Conservation (phyloP, 1,284 basidiomycete species). For the Tylopilus sp. region DNA sequence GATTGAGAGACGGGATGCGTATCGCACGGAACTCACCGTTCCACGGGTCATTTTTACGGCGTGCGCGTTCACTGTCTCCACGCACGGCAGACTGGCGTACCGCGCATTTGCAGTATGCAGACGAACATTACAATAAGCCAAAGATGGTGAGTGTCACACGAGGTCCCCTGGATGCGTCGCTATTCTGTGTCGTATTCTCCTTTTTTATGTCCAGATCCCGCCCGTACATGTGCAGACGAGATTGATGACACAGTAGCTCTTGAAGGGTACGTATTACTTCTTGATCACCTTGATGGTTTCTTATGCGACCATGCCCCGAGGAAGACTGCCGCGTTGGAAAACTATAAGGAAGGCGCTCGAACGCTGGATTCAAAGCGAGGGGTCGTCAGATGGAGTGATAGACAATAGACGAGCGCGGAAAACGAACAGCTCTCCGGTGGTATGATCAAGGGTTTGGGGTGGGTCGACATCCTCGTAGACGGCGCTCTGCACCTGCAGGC, state of each 20-base stretch:
- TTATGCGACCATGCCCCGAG: slow-evolving; percentile 95
- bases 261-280: slow-evolving; percentile 90
- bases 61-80: no score
- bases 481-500: slow-evolving; percentile 31
- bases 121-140: no score
- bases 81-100: no score
- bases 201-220: slow-evolving; percentile 35
- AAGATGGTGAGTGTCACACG: neutral
- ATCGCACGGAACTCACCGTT: no score
- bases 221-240: slow-evolving; percentile 80
- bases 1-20: neutral
- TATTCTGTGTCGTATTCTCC: neutral
- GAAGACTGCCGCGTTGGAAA: slow-evolving; percentile 92
- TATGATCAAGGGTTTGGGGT: slow-evolving; percentile 59
- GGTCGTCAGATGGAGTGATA: slow-evolving; percentile 5
- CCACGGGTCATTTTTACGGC: no score
- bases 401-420: neutral
- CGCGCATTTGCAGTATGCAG: neutral
- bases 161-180: neutral
- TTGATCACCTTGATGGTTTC: slow-evolving; percentile 98
- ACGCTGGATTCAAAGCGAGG: slow-evolving; percentile 42
- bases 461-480: slow-evolving; percentile 43
- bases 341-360: slow-evolving; percentile 79
- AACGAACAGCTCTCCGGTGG: slow-evolving; percentile 76
- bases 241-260: slow-evolving; percentile 85